Conservation (phyloP, 148 eudicot species). For the Salicornia ramosissima region DNA sequence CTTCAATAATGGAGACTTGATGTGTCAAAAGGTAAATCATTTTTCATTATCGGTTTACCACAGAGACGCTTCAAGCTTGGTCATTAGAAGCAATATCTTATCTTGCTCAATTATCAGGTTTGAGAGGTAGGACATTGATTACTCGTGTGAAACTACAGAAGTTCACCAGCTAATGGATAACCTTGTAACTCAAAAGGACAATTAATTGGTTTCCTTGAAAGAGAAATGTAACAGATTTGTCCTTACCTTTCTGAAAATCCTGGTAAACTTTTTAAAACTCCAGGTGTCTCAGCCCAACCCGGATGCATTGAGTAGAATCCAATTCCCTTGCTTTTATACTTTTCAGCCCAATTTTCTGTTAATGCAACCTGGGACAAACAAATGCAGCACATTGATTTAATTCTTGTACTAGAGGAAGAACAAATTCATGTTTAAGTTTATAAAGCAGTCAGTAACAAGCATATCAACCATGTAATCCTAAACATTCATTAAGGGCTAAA, state of each 20-base stretch:
- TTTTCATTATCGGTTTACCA: no score
- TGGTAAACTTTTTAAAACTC: conserved; percentile 75
- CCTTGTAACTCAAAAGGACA: neutral
- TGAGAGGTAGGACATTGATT: no score
- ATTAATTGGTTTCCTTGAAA: neutral
- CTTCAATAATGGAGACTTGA: no score
- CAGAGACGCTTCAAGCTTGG: no score
- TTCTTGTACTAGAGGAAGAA: neutral
- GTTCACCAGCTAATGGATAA: neutral
- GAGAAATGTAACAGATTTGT: neutral
- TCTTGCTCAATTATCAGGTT: no score
- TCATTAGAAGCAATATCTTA: no score
- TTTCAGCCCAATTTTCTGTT: conserved; percentile 87
- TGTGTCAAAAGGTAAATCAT: no score
- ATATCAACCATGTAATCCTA: neutral
- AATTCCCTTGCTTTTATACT: conserved; percentile 51
- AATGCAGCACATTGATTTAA: neutral
- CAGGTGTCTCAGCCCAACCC: conserved; percentile 99
- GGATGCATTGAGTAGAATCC: conserved; percentile 93
- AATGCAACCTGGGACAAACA: conserved; percentile 58
- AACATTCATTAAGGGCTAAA: neutral
- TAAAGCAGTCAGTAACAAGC: neutral
- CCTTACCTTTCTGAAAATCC: conserved; percentile 61
- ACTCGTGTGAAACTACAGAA: neutral
- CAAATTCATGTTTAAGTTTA: neutral